These are phyloP conservation scores for Rhodotorula mucilaginosa DNA, from an alignment of 1,284 basidiomycete species.

Conservation along the genomic window DNA sequence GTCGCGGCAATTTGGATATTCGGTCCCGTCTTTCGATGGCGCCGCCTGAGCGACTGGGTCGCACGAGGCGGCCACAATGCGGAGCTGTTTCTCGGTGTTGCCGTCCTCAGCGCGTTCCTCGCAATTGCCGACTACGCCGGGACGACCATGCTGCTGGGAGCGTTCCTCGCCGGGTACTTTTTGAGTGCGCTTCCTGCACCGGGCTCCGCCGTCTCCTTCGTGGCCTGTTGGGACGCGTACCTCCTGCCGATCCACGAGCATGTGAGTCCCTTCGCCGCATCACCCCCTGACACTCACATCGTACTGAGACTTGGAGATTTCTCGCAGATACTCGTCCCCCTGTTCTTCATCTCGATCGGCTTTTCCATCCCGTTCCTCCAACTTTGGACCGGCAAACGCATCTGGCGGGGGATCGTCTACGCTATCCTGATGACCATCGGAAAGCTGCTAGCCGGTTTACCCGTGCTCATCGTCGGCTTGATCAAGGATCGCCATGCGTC, in stretches of 20 bases:
- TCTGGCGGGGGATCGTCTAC: constrained; percentile 59
- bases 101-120: constrained; percentile 35
- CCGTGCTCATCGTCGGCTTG: constrained; percentile 46
- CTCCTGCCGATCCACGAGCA: constrained; percentile 15
- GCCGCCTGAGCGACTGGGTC: neutral
- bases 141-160: constrained; percentile 54
- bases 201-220: constrained; percentile 13
- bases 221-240: neutral
- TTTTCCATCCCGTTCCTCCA: constrained; percentile 58
- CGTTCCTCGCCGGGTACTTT: constrained; percentile 53
- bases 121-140: constrained; percentile 48
- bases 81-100: constrained; percentile 19
- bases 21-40: constrained; percentile 34
- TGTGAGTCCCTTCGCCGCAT: constrained; percentile 1
- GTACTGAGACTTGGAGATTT: no score
- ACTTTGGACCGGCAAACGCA: constrained; percentile 53
- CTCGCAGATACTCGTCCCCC: constrained; percentile 54
- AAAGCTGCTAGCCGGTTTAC: constrained; percentile 52
- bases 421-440: constrained; percentile 56
- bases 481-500: neutral
- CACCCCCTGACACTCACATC: neutral
- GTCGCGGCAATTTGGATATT: constrained; percentile 45
- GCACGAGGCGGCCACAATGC: constrained; percentile 4
- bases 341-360: constrained; percentile 61
- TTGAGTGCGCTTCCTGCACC: constrained; percentile 31